Conservation (phyloP, 345 rosid species). For the Clarkia xantiana region DNA sequence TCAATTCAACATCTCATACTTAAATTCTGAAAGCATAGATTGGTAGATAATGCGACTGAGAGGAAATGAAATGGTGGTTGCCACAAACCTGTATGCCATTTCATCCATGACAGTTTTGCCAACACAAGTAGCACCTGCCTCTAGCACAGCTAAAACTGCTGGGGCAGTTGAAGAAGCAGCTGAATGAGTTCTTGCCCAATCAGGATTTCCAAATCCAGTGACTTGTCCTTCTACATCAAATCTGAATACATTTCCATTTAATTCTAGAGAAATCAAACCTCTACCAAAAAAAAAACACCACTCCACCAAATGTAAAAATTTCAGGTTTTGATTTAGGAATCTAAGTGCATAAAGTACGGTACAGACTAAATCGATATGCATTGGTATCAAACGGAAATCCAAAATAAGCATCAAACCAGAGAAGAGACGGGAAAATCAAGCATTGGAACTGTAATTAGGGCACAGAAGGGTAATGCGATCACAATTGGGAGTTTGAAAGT, state of each 20-base stretch:
- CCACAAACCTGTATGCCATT: conserved; percentile 72
- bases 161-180: conserved; percentile 64
- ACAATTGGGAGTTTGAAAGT: not conserved
- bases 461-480: too few relatives aligned
- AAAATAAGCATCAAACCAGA: too few relatives aligned
- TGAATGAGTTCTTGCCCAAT: conserved; percentile 74
- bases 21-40: too few relatives aligned
- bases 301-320: not conserved
- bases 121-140: conserved; percentile 53
- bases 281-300: not conserved
- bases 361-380: too few relatives aligned
- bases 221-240: conserved; percentile 72
- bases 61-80: not conserved
- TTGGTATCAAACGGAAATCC: too few relatives aligned
- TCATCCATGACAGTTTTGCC: conserved; percentile 86
- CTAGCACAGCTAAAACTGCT: conserved; percentile 43
- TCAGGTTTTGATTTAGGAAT: not conserved
- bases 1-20: too few relatives aligned
- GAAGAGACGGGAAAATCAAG: too few relatives aligned
- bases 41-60: too few relatives aligned
- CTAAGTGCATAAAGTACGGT: not conserved
- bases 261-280: not conserved
- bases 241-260: conserved; percentile 19
- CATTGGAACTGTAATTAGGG: too few relatives aligned
- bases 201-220: conserved; percentile 87